Evolutionary conservation across 371 early-diverging fungal genomes (phyloP).

Genomic region (Syncephalis plumigaleata): DNA sequence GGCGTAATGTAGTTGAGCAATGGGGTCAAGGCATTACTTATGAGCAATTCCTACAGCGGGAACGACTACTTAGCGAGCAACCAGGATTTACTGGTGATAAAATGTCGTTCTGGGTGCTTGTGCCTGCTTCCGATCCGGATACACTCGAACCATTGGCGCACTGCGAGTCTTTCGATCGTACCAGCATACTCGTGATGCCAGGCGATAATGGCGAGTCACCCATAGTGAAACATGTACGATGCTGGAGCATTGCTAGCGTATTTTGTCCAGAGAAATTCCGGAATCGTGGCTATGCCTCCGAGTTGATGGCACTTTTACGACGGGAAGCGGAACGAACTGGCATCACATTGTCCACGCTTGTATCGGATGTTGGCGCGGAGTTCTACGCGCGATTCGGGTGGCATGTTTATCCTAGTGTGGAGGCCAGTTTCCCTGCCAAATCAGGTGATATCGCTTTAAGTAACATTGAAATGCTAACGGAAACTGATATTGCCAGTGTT

Average conservation of each 20-base stretch:
- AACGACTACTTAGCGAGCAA: conserved; percentile 10
- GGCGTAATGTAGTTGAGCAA: conserved; percentile 14
- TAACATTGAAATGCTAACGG: not conserved
- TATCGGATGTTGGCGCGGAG: conserved; percentile 18
- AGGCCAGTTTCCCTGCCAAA: conserved; percentile 5
- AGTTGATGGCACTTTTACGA: conserved; percentile 12
- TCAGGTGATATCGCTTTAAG: not conserved
- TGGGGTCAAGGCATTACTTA: conserved; percentile 18
- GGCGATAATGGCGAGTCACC: conserved; percentile 5
- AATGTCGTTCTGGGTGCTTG: conserved; percentile 16
- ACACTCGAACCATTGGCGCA: conserved; percentile 9
- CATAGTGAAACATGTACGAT: conserved; percentile 7
- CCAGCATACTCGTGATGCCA: conserved; percentile 7
- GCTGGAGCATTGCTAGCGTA: conserved; percentile 18
- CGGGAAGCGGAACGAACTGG: conserved; percentile 6
- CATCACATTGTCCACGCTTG: conserved; percentile 11
- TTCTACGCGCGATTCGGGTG: conserved; percentile 20
- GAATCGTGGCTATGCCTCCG: conserved; percentile 15
- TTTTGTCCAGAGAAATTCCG: conserved; percentile 17
- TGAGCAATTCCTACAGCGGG: conserved; percentile 15
- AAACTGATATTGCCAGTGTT: not conserved
- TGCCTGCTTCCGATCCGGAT: conserved; percentile 10
- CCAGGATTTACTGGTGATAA: conserved; percentile 12
- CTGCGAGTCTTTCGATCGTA: conserved; percentile 15
- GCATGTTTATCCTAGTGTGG: conserved; percentile 10